phyloP scores from a whole-genome alignment of 2,329 filamentous ascomycete species.

The Zymoseptoria pseudotritici region DNA sequence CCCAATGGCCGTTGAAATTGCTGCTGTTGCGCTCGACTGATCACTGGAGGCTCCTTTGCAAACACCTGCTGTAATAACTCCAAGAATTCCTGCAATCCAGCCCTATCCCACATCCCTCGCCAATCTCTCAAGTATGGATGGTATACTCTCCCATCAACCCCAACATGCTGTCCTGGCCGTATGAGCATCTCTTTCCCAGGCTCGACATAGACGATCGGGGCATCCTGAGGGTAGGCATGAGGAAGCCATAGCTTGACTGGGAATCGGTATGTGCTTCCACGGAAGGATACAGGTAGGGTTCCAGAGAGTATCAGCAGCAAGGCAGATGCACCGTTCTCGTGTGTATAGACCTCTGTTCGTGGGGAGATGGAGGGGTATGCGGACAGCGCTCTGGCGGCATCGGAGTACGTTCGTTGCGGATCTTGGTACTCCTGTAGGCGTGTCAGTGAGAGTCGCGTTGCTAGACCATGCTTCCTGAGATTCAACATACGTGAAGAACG shows the following conservation, averaged over 20 bases:
- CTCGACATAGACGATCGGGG: conserved; percentile 81
- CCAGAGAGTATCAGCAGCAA: conserved; percentile 80
- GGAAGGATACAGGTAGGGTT: conserved; percentile 84
- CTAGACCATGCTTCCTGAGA: not conserved
- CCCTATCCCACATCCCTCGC: conserved; percentile 77
- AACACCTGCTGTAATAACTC: conserved; percentile 79
- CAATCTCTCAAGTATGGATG: conserved; percentile 92
- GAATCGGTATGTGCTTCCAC: conserved; percentile 82
- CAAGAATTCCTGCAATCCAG: conserved; percentile 74
- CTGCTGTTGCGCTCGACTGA: conserved; percentile 58
- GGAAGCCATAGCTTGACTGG: conserved; percentile 91
- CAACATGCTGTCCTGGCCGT: conserved; percentile 88
- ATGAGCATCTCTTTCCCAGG: conserved; percentile 85
- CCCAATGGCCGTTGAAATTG: conserved; percentile 50
- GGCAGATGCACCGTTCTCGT: conserved; percentile 78
- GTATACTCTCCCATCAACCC: conserved; percentile 85
- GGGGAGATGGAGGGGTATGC: conserved; percentile 74
- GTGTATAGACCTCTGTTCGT: conserved; percentile 91
- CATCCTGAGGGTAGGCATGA: conserved; percentile 76
- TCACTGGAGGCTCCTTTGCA: conserved; percentile 86
- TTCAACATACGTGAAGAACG: conserved; percentile 54
- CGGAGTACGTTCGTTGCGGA: conserved; percentile 85
- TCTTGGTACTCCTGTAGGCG: conserved; percentile 76
- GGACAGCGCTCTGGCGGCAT: conserved; percentile 75
- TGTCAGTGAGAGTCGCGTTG: conserved; percentile 12